Percentiles rank a stretch among this genome's conserved stretches.
Conservation (phyloP, 768 basidiomycete species). For the Hericium rajendrae region DNA sequence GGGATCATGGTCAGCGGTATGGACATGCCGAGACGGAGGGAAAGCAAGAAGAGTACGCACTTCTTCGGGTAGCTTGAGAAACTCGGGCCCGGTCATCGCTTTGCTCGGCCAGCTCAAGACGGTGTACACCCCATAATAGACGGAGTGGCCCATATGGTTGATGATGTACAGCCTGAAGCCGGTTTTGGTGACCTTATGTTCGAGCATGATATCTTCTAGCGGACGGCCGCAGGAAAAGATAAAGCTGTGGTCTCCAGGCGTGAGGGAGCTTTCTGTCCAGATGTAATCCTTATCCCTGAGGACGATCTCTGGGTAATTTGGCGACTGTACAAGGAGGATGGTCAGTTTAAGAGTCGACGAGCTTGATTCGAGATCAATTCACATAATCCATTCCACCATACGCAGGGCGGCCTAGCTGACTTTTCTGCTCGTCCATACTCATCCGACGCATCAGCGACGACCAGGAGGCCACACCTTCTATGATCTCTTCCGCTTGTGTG, state of each 20-base stretch:
- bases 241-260: not conserved
- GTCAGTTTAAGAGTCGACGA: too few species aligned
- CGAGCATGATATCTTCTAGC: not conserved
- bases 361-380: too few species aligned
- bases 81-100: not conserved
- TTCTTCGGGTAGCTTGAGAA: not conserved
- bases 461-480: too few species aligned
- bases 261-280: not conserved
- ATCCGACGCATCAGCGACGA: too few species aligned
- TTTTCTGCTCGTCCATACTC: too few species aligned
- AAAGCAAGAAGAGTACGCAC: not conserved
- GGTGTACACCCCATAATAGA: not conserved
- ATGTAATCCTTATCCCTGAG: too few species aligned
- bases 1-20: not conserved
- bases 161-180: not conserved
- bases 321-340: too few species aligned
- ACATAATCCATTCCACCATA: too few species aligned
- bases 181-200: not conserved
- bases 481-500: too few species aligned
- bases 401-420: too few species aligned
- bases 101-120: not conserved
- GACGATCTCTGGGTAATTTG: too few species aligned
- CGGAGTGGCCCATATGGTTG: not conserved
- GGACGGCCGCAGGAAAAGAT: not conserved
- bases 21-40: not conserved